Percentiles rank a stretch among this genome's conserved stretches.
These are phyloP conservation scores for Quercus glauca DNA, from an alignment of 306 rosid genomes.

Conservation along the genomic window DNA sequence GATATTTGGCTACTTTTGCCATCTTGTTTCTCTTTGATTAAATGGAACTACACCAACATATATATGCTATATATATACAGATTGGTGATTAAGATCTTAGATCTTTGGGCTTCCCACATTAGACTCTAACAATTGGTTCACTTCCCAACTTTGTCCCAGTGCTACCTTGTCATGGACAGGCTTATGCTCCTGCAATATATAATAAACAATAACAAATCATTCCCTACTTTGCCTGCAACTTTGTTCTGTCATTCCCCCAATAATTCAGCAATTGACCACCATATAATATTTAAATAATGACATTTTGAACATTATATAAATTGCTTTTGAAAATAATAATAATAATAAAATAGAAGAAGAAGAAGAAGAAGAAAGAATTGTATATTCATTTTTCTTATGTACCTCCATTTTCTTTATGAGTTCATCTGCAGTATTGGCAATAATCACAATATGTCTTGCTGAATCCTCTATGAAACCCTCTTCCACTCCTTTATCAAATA, in stretches of 20 bases:
- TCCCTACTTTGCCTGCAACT: conserved; percentile 12
- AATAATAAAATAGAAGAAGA: neutral
- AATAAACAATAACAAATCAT: conserved; percentile 13
- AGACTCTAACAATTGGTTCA: conserved; percentile 39
- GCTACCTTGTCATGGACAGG: conserved; percentile 57
- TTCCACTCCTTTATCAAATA: conserved; percentile 69
- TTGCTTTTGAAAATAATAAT: neutral
- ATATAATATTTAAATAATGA: neutral
- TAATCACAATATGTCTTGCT: conserved; percentile 58
- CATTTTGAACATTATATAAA: neutral
- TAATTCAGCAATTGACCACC: conserved; percentile 24
- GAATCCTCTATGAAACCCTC: conserved; percentile 63
- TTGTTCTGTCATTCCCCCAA: conserved; percentile 18
- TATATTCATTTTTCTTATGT: neutral
- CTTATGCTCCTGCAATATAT: conserved; percentile 42
- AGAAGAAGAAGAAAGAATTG: neutral
- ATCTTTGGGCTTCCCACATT: conserved; percentile 34
- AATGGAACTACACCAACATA: conserved; percentile 12
- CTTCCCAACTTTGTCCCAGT: conserved; percentile 55
- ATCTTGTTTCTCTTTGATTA: neutral
- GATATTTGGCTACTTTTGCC: neutral
- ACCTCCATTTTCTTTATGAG: conserved; percentile 67
- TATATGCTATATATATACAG: neutral
- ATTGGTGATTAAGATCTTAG: conserved; percentile 39
- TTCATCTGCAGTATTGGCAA: conserved; percentile 51